Base-by-base conservation (phyloP, 805 yeast genomes). In the Candida loeiensis region DNA sequence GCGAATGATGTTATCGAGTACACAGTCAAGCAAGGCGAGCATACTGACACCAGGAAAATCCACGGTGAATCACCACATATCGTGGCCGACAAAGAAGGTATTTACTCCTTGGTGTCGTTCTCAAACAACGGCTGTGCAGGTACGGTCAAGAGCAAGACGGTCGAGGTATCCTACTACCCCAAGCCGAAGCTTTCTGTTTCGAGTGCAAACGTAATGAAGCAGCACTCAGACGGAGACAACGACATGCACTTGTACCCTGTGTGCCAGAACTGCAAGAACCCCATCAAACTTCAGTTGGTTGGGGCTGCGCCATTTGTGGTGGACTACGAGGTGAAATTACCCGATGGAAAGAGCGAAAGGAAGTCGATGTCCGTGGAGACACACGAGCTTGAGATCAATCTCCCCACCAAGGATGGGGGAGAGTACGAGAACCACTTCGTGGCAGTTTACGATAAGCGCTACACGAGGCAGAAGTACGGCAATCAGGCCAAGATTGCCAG, bases 291-390 rank as follows among this genome's bases (percentile, higher is more conserved):
- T 24, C 55, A 69, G 2, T 57, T 84, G 25, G 62, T 61, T 28
- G 91, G 88, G 1, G 59, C 74, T 4, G 69, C 80, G 1, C 90
- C 91, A 17, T 87, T 87, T 47, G 60, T 74, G n/a, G 63, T 89
- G 18, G 79, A 76, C 28, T 87, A 88, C 56, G 74, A 77, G n/a
- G 60, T 84, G 12, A 63, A 63, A 19, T 61, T 71, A 28, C 90
- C 93, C 5, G 67, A 63, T 50, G 87, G 87, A 1, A 60, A 55
- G 22, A 36, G 55, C 4, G 79, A 66, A 38, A 25, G 51, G 1
- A 47, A 68, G 26, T 50, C 61, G 8, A 55, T 69, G 58, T 50
- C 58, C 4, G 51, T 62, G n/a, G 64, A 63, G 6, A 50, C 49
- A 21, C 30, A 55, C 14, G 50, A 55, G 17, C 37, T 62, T 17